Percentiles rank a stretch among this genome's conserved stretches.
Conservation (phyloP, 2,329 filamentous ascomycete genomes). For the Cylindrodendrum hubeiense region DNA sequence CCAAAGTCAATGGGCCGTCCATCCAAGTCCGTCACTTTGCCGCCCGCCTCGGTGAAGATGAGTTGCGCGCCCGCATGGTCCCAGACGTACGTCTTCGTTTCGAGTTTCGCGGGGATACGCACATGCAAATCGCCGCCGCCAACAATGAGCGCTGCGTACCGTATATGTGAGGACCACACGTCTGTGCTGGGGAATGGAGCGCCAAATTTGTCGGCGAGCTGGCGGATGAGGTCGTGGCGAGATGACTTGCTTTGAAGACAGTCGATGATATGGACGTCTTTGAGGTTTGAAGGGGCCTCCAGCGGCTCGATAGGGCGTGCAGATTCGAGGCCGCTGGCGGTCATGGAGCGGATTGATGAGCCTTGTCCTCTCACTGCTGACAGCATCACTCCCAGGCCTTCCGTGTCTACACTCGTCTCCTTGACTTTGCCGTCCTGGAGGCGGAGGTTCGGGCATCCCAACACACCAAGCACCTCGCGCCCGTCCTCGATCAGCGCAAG, state of each 20-base stretch:
- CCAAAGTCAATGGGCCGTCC: slow-evolving; percentile 52
- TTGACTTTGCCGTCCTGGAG: slow-evolving; percentile 51
- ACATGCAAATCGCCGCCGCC: slow-evolving; percentile 53
- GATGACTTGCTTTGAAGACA: slow-evolving; percentile 47
- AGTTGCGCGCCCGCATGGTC: slow-evolving; percentile 71
- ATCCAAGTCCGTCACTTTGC: slow-evolving; percentile 63
- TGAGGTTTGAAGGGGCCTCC: slow-evolving; percentile 28
- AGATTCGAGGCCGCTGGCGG: slow-evolving; percentile 31
- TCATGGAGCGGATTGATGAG: slow-evolving; percentile 44
- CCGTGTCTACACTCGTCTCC: slow-evolving; percentile 49
- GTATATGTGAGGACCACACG: slow-evolving; percentile 55
- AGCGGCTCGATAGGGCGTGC: slow-evolving; percentile 38
- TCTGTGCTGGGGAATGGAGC: slow-evolving; percentile 52
- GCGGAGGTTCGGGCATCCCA: slow-evolving; percentile 71
- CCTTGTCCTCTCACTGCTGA: slow-evolving; percentile 50
- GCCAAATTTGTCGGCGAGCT: slow-evolving; percentile 46
- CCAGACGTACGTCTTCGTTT: slow-evolving; percentile 54
- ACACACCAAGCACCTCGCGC: slow-evolving; percentile 67
- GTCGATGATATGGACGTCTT: slow-evolving; percentile 50
- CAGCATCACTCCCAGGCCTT: slow-evolving; percentile 52
- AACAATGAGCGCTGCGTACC: slow-evolving; percentile 53
- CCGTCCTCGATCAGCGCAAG: slow-evolving; percentile 70
- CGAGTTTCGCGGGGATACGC: slow-evolving; percentile 42
- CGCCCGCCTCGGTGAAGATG: slow-evolving; percentile 67
- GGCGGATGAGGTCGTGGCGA: slow-evolving; percentile 47